A percentile compares a stretch with the other conserved stretches of the same genome.
Evolutionary conservation across 2,329 filamentous ascomycete species (phyloP).

Genomic region (Neocatenulostroma microsporum): DNA sequence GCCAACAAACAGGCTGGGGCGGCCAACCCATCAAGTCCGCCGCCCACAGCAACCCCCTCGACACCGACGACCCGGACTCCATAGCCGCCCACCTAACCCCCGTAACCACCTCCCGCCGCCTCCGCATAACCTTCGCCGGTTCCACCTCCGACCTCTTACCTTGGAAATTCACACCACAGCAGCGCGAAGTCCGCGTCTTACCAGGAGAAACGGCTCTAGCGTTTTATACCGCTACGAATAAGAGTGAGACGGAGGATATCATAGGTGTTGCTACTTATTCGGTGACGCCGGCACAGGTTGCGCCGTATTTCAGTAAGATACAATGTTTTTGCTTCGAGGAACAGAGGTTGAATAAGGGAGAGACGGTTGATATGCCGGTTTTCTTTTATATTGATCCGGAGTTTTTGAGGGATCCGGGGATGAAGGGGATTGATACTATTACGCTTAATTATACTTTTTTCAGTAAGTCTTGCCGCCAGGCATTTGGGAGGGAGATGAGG

Average conservation of each 20-base stretch:
- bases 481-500: no score
- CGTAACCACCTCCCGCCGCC: slow-evolving; percentile 69
- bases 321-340: slow-evolving; percentile 99
- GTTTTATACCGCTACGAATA: slow-evolving; percentile 96
- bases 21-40: slow-evolving; percentile 83
- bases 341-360: slow-evolving; percentile 85
- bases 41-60: slow-evolving; percentile 46
- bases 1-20: slow-evolving; percentile 81
- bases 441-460: slow-evolving; percentile 98
- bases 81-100: slow-evolving; percentile 66
- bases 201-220: slow-evolving; percentile 95
- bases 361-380: slow-evolving; percentile 98
- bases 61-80: slow-evolving; percentile 16
- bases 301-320: slow-evolving; percentile 98
- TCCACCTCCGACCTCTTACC: slow-evolving; percentile 91
- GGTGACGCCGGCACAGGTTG: slow-evolving; percentile 90
- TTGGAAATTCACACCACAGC: slow-evolving; percentile 96
- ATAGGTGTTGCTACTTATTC: slow-evolving; percentile 98
- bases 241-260: slow-evolving; percentile 72
- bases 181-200: slow-evolving; percentile 89
- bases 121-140: slow-evolving; percentile 92
- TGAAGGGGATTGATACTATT: slow-evolving; percentile 90
- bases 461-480: slow-evolving; percentile 62
- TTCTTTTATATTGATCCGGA: slow-evolving; percentile 99
- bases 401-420: slow-evolving; percentile 81